Conservation (phyloP, 192 early-diverging fungal species). For the Diversispora eburnea region DNA sequence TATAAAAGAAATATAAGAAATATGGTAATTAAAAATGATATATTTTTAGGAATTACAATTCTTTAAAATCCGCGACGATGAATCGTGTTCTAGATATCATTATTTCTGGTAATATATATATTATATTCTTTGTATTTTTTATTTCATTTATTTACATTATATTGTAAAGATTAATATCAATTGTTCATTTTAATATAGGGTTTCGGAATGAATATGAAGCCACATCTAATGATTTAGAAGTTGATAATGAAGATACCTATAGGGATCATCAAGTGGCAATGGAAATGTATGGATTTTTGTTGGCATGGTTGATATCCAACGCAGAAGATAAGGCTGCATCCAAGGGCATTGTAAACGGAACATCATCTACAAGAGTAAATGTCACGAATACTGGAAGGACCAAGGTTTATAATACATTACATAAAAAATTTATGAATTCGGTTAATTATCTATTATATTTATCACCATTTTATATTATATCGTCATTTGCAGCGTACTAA, state of each 20-base stretch:
- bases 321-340: slow-evolving; percentile 57
- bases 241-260: slow-evolving; percentile 69
- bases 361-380: not conserved
- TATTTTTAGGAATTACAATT: slow-evolving; percentile 47
- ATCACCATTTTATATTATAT: not conserved
- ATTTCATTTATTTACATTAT: not conserved
- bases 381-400: not conserved
- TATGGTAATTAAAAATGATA: not conserved
- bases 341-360: slow-evolving; percentile 38
- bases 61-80: slow-evolving; percentile 42
- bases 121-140: too few species aligned
- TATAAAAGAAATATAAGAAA: not conserved
- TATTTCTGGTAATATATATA: slow-evolving; percentile 54
- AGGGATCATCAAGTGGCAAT: slow-evolving; percentile 60
- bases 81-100: slow-evolving; percentile 68
- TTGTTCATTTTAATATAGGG: slow-evolving; percentile 38
- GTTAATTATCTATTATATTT: not conserved
- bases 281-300: slow-evolving; percentile 80
- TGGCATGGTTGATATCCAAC: slow-evolving; percentile 75
- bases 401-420: not conserved
- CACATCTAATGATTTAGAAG: slow-evolving; percentile 57
- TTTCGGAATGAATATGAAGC: slow-evolving; percentile 63
- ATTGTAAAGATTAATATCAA: not conserved
- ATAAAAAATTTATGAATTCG: too few species aligned
- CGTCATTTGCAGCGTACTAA: slow-evolving; percentile 30